These are phyloP conservation scores for Xylaria bambusicola DNA, from an alignment of 495 filamentous ascomycete genomes.

Conservation along the genomic window DNA sequence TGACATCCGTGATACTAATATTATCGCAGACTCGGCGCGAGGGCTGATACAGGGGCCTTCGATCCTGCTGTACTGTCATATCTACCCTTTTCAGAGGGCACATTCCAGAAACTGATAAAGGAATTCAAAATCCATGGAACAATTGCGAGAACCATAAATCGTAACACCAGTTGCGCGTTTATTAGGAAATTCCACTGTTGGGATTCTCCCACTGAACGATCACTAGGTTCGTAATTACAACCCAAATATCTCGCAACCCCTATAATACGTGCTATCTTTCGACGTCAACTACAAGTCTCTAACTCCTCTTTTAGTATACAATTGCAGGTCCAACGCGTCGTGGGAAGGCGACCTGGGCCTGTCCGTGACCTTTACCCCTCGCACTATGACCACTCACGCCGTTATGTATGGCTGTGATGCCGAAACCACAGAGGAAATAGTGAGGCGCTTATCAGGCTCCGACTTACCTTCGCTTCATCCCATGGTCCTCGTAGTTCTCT, in stretches of 20 bases:
- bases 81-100: neutral
- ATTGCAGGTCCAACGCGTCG: constrained; percentile 2
- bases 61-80: neutral
- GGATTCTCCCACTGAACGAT: neutral
- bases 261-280: no score
- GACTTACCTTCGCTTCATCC: neutral
- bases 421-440: neutral
- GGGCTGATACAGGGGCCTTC: neutral
- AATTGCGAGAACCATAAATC: neutral
- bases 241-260: no score
- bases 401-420: constrained; percentile 6
- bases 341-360: constrained; percentile 6
- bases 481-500: constrained; percentile 1
- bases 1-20: neutral
- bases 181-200: neutral
- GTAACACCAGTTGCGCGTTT: neutral
- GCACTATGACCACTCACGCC: neutral
- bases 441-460: neutral
- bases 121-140: constrained; percentile 1
- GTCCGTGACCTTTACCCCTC: constrained; percentile 8
- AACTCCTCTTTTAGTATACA: no score
- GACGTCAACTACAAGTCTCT: no score
- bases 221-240: constrained; percentile 2
- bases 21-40: neutral
- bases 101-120: neutral